phyloP scores from a whole-genome alignment of 805 yeast genomes.

The Pichia exigua region DNA sequence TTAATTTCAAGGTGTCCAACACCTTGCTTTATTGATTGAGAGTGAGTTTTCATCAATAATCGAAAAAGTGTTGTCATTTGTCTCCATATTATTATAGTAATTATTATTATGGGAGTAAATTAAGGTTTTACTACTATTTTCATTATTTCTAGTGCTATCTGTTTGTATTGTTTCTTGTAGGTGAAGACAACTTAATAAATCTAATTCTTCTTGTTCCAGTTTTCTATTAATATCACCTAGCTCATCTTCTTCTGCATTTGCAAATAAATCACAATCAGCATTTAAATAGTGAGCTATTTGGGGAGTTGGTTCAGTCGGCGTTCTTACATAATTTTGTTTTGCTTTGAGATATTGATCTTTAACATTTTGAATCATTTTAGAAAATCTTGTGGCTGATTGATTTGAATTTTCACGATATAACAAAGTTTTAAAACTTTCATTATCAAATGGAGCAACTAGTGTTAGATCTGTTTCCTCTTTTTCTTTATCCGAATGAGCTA shows the following conservation, averaged over 20 bases:
- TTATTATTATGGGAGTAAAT: not conserved
- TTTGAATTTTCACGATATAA: not conserved
- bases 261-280: not conserved
- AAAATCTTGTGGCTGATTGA: not conserved
- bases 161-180: not conserved
- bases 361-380: constrained; percentile 3
- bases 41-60: constrained; percentile 2
- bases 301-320: constrained; percentile 8
- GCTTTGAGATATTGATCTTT: constrained; percentile 5
- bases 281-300: not conserved
- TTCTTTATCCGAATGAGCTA: not conserved
- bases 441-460: constrained; percentile 14
- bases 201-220: not conserved
- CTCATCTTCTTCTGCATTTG: not conserved
- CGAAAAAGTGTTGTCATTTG: constrained; percentile 4
- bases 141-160: not conserved
- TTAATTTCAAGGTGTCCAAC: constrained; percentile 1
- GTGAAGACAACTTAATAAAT: not conserved
- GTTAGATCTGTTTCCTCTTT: not conserved
- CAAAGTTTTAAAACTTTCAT: not conserved
- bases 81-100: not conserved
- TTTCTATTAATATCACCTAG: not conserved
- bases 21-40: constrained; percentile 1
- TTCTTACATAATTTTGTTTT: constrained; percentile 1
- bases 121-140: too few species aligned